These are phyloP conservation scores for Saturnispora kantuleensis DNA, from an alignment of 805 yeast species.

Conservation along the genomic window DNA sequence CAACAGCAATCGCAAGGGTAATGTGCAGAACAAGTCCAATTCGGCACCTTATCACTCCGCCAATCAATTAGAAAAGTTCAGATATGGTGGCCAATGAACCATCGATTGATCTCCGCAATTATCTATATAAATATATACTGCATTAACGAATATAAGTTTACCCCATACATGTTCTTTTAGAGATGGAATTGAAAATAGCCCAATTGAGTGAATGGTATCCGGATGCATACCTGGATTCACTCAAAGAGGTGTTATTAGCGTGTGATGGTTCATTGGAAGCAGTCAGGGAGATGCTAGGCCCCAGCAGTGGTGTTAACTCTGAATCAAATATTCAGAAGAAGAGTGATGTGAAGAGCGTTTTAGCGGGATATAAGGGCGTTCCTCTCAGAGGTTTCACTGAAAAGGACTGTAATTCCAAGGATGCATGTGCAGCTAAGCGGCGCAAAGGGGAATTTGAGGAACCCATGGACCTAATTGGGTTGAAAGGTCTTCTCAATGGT, in stretches of 20 bases:
- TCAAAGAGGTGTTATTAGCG: conserved; percentile 41
- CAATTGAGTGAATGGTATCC: conserved; percentile 34
- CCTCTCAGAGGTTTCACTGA: too few relatives aligned
- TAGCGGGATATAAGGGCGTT: background rate
- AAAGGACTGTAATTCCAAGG: too few relatives aligned
- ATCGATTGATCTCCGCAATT: too few relatives aligned
- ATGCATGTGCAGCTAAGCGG: too few relatives aligned
- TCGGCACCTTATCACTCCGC: background rate
- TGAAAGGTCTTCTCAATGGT: background rate
- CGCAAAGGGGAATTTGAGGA: background rate
- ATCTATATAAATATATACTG: background rate
- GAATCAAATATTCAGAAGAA: background rate
- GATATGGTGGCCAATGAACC: background rate
- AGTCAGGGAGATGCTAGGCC: conserved; percentile 24
- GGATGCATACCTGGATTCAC: conserved; percentile 28
- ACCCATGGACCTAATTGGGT: background rate
- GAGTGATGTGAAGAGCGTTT: background rate
- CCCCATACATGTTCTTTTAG: background rate
- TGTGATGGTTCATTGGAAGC: conserved; percentile 43
- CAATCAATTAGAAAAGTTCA: background rate
- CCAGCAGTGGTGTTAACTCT: background rate
- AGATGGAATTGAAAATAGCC: conserved; percentile 22
- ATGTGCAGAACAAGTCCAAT: background rate
- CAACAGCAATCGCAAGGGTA: background rate
- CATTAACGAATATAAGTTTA: background rate